phyloP scores from a whole-genome alignment of 2,329 filamentous ascomycete species.

The Drechslerella coelobrocha region DNA sequence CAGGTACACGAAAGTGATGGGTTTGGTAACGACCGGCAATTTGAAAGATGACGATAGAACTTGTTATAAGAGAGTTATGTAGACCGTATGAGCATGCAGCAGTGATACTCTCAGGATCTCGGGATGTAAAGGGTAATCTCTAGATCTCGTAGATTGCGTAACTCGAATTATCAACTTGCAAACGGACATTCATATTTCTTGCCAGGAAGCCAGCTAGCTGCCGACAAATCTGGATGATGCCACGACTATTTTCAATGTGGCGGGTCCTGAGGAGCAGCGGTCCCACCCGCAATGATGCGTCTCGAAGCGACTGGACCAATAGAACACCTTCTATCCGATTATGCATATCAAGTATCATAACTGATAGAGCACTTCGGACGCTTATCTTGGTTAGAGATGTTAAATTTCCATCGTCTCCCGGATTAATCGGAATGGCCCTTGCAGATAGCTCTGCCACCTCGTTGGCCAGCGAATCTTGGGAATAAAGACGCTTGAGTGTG shows the following conservation, averaged over 20 bases:
- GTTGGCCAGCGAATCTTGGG: background rate
- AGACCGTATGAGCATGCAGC: too few species aligned
- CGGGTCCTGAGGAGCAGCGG: background rate
- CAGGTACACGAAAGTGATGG: too few species aligned
- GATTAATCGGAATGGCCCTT: background rate
- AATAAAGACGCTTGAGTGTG: background rate
- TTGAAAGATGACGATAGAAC: too few species aligned
- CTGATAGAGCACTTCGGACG: background rate
- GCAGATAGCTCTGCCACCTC: background rate
- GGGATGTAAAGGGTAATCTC: too few species aligned
- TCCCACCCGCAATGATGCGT: conserved; percentile 1
- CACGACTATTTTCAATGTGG: background rate
- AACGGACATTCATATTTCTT: background rate
- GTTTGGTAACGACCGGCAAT: too few species aligned
- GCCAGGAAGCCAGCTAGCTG: background rate
- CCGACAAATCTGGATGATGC: background rate
- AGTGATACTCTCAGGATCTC: too few species aligned
- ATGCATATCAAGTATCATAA: background rate
- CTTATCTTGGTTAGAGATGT: background rate
- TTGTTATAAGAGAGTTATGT: too few species aligned
- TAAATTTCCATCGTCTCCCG: background rate
- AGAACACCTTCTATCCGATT: background rate
- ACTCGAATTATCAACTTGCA: background rate
- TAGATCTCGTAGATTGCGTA: background rate
- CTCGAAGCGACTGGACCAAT: background rate